Percentiles rank a stretch among this genome's conserved stretches.
phyloP scores from a whole-genome alignment of 176 grass and related monocot species.

The Eleusine indica region DNA sequence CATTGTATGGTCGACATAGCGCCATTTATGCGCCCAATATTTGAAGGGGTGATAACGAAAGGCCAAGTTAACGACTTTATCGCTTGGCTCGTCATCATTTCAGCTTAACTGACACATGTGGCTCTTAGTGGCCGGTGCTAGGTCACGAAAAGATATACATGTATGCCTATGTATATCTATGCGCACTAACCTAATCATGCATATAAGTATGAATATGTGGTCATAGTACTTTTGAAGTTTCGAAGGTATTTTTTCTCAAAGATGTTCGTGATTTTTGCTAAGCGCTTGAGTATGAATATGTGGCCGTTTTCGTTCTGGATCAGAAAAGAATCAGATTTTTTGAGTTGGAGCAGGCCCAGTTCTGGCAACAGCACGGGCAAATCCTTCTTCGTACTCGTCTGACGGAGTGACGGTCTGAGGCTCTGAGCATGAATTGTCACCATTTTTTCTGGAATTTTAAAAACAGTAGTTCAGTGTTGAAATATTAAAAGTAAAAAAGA shows the following conservation, averaged over 20 bases:
- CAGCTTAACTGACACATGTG: constrained; percentile 28
- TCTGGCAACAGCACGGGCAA: too few species aligned
- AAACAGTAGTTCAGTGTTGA: too few species aligned
- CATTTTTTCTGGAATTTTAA: too few species aligned
- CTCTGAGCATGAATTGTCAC: too few species aligned
- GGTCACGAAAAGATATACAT: neutral
- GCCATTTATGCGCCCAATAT: constrained; percentile 16
- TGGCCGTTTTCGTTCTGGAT: neutral
- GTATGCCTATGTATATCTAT: neutral
- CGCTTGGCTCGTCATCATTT: constrained; percentile 6
- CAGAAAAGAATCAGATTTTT: neutral
- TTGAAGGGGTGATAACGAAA: constrained; percentile 45
- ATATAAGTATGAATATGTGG: neutral
- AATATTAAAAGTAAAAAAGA: too few species aligned
- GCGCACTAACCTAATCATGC: neutral
- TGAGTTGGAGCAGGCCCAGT: neutral
- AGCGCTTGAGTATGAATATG: neutral
- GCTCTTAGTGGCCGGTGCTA: neutral
- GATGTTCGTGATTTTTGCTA: neutral
- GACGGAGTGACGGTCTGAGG: too few species aligned
- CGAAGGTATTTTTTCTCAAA: neutral
- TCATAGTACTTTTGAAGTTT: neutral
- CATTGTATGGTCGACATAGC: constrained; percentile 14
- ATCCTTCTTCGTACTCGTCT: too few species aligned
- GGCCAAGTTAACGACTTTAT: constrained; percentile 20